Evolutionary conservation across 805 yeast species (phyloP), one percentile per base, ranked within the genome.

Genomic region (Candida corydali): DNA sequence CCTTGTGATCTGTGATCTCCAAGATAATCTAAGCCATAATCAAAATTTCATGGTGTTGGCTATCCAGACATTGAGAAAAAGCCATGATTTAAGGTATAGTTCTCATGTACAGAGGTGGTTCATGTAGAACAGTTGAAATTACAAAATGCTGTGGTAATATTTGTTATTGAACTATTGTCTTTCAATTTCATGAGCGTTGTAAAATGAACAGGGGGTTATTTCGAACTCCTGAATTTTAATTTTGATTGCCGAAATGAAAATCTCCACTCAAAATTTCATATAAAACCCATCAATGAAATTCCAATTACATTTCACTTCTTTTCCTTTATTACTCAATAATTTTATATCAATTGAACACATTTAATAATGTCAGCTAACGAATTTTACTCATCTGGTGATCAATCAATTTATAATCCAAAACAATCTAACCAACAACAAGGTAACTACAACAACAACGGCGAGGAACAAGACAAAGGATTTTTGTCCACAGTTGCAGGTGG

Each of bases 291-390:
- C n/a, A n/a, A n/a, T n/a, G n/a, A n/a, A n/a, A n/a, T n/a, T n/a
- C n/a, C n/a, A n/a, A n/a, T n/a, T n/a, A n/a, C n/a, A n/a, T n/a
- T n/a, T n/a, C n/a, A n/a, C n/a, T n/a, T n/a, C n/a, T n/a, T n/a
- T n/a, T n/a, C n/a, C n/a, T 27, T 27, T 5, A 15, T 27, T 27
- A 16, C 12, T 26, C 6, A 4, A 26, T 5, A 14, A 26, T n/a
- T 29, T 8, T 8, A 29, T 17, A 17, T 18, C 25, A 5, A 8
- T 22, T 30, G n/a, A n/a, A n/a, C n/a, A 9, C 26, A 30, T 5
- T 30, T 14, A 14, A 54, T 12, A 36, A 75, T 75, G 80, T 74
- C 80, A 40, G 78, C 78, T 40, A 73, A 74, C 75, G 79, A 74
- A 40, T 75, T 65, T 54, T 75, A 75, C 54, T 57, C 58, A 36